These are phyloP conservation scores for Rubia tinctorum DNA, from an alignment of 305 asterid species.

Conservation along the genomic window DNA sequence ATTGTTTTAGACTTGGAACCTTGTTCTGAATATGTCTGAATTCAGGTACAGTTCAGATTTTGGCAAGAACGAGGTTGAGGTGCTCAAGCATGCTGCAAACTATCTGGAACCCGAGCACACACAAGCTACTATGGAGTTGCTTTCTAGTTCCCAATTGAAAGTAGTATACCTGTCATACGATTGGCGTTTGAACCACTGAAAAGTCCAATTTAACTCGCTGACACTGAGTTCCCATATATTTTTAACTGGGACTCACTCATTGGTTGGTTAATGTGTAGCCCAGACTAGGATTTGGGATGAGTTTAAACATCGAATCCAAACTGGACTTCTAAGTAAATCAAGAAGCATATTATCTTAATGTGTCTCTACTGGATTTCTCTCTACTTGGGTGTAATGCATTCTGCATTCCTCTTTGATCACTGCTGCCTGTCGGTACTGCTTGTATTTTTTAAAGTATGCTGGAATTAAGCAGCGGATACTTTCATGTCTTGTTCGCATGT, in stretches of 20 bases:
- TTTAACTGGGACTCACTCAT: not conserved
- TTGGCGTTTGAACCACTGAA: slow-evolving; percentile 74
- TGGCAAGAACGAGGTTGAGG: slow-evolving; percentile 77
- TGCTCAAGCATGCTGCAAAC: slow-evolving; percentile 77
- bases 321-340: not conserved
- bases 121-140: slow-evolving; percentile 63
- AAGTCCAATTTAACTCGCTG: not conserved
- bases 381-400: not conserved
- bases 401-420: not conserved
- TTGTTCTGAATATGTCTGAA: not conserved
- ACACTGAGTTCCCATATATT: not conserved
- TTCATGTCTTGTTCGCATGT: not conserved
- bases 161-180: slow-evolving; percentile 62
- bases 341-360: not conserved
- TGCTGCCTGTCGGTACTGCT: not conserved
- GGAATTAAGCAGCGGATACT: not conserved
- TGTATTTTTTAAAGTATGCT: not conserved
- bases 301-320: not conserved
- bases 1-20: not conserved
- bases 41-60: slow-evolving; percentile 77
- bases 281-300: not conserved
- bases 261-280: not conserved
- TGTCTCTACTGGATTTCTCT: too few species aligned
- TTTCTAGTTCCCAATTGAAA: slow-evolving; percentile 54
- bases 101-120: slow-evolving; percentile 54